These are phyloP conservation scores for Penicillium paxilli DNA, from an alignment of 495 filamentous ascomycete genomes.

Conservation along the genomic window DNA sequence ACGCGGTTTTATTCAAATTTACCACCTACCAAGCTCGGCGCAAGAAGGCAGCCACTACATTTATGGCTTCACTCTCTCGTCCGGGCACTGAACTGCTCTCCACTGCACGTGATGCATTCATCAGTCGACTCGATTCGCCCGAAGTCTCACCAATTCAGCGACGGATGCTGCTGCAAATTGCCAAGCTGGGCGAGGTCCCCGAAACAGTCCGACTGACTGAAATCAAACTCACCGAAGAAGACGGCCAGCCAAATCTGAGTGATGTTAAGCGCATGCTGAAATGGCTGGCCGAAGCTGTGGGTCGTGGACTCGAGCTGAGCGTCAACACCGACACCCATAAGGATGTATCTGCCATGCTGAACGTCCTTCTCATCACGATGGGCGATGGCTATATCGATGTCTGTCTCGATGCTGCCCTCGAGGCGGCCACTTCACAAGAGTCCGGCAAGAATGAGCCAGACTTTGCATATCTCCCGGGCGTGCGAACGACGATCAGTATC, in stretches of 20 bases:
- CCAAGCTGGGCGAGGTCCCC: constrained; percentile 59
- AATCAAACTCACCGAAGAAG: constrained; percentile 85
- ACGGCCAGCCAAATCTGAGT: constrained; percentile 79
- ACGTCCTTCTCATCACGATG: constrained; percentile 83
- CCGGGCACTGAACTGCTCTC: constrained; percentile 79
- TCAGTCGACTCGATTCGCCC: constrained; percentile 79
- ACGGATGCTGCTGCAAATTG: constrained; percentile 79
- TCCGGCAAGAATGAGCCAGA: constrained; percentile 81
- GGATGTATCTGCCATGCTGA: constrained; percentile 84
- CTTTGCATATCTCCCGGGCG: constrained; percentile 73
- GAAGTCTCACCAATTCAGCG: constrained; percentile 84
- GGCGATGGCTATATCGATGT: constrained; percentile 94
- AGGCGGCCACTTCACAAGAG: constrained; percentile 74
- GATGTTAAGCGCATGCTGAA: constrained; percentile 94
- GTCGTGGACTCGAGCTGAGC: constrained; percentile 86
- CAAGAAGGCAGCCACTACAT: constrained; percentile 83
- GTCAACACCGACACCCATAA: constrained; percentile 87
- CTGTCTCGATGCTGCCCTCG: constrained; percentile 81
- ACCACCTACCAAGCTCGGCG: constrained; percentile 85
- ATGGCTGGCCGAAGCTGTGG: constrained; percentile 95
- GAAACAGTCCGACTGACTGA: constrained; percentile 59
- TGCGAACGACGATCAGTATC: constrained; percentile 82
- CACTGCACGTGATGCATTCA: constrained; percentile 76
- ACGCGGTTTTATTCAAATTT: constrained; percentile 92
- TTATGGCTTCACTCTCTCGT: constrained; percentile 86